Conservation (phyloP, 176 grass and related monocot genomes). For the Lolium rigidum region DNA sequence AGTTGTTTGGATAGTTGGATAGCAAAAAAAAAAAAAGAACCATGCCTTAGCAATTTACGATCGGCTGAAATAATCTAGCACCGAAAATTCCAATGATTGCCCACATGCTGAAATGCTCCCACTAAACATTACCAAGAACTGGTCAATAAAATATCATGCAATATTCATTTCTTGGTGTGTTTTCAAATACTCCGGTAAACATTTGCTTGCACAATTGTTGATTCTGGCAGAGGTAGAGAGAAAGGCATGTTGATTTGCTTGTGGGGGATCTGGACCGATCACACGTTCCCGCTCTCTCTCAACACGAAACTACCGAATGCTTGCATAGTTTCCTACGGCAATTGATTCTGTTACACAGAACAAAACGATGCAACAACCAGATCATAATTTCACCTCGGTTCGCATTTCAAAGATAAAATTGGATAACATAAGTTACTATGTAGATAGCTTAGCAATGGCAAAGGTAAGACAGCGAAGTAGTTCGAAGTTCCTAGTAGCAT, state of each 20-base stretch:
- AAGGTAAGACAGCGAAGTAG: not conserved
- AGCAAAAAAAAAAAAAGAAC: not conserved
- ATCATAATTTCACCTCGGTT: too few species aligned
- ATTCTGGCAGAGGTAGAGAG: not conserved
- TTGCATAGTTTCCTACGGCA: constrained; percentile 10
- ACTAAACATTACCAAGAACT: not conserved
- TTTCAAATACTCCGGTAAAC: not conserved
- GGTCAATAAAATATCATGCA: not conserved
- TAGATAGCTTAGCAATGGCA: not conserved
- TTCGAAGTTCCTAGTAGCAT: not conserved
- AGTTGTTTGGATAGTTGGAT: not conserved
- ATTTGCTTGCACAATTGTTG: not conserved
- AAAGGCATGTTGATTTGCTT: not conserved
- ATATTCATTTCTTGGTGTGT: not conserved
- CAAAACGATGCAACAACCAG: not conserved
- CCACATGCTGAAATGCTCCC: not conserved
- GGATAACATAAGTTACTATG: not conserved
- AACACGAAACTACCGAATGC: not conserved
- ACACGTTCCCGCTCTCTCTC: not conserved
- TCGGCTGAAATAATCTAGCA: not conserved
- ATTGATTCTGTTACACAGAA: not conserved
- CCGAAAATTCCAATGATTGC: not conserved
- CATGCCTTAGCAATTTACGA: not conserved
- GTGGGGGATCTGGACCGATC: not conserved
- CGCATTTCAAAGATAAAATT: not conserved